Percentiles rank a stretch among this genome's conserved stretches.
These are phyloP conservation scores for Penicillium manginii DNA, from an alignment of 495 filamentous ascomycete species.

Conservation along the genomic window DNA sequence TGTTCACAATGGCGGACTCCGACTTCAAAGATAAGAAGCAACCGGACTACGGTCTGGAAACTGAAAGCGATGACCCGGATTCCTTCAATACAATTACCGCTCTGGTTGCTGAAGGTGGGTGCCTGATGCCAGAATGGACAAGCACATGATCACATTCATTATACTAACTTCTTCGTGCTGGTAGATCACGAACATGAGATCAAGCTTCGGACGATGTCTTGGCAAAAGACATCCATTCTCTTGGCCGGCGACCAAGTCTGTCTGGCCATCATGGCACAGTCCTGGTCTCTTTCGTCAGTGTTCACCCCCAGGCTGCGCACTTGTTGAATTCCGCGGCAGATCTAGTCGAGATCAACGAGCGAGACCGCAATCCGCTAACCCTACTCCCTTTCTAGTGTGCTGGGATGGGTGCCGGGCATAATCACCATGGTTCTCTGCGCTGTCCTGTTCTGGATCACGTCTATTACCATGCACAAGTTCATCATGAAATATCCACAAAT, in stretches of 20 bases:
- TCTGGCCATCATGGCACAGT: slow-evolving; percentile 54
- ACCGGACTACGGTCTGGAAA: neutral
- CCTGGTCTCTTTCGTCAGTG: slow-evolving; percentile 49
- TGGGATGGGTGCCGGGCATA: slow-evolving; percentile 52
- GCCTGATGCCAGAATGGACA: neutral
- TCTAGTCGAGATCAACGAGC: neutral
- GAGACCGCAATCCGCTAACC: neutral
- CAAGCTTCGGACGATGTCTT: slow-evolving; percentile 52
- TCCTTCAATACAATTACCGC: slow-evolving; percentile 30
- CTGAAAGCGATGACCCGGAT: slow-evolving; percentile 1
- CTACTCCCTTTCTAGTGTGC: slow-evolving; percentile 28
- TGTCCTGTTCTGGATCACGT: slow-evolving; percentile 46
- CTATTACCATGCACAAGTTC: slow-evolving; percentile 51
- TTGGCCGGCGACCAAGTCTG: slow-evolving; percentile 52
- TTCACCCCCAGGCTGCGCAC: no score
- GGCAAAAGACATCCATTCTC: slow-evolving; percentile 50
- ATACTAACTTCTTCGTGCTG: neutral
- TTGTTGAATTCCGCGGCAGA: no score
- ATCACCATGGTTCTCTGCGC: slow-evolving; percentile 43
- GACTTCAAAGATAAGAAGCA: neutral
- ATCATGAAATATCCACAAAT: slow-evolving; percentile 54
- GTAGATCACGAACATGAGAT: slow-evolving; percentile 50
- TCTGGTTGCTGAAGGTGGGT: slow-evolving; percentile 29
- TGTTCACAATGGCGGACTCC: neutral
- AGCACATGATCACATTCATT: neutral